Conservation (phyloP, 345 rosid species). For the Citrus australasica region DNA sequence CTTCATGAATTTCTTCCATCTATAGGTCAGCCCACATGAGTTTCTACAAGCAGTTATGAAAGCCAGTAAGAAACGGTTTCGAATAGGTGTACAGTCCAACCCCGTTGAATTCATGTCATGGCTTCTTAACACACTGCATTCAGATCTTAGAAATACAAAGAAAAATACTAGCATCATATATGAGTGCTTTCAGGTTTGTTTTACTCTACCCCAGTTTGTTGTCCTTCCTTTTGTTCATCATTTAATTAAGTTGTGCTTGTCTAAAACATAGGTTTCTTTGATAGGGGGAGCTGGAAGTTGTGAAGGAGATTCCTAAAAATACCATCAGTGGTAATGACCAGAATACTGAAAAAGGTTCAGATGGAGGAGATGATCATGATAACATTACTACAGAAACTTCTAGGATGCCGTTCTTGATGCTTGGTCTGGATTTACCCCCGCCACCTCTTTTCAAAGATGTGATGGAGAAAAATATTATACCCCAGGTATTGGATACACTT, state of each 20-base stretch:
- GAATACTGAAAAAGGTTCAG: slow-evolving; percentile 17
- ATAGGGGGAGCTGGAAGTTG: slow-evolving; percentile 91
- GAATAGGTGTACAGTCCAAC: slow-evolving; percentile 88
- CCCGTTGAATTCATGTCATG: slow-evolving; percentile 97
- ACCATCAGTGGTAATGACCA: slow-evolving; percentile 36
- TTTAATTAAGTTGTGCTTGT: neutral
- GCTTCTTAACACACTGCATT: slow-evolving; percentile 92
- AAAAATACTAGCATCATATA: slow-evolving; percentile 70
- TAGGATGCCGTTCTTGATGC: slow-evolving; percentile 94
- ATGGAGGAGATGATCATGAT: slow-evolving; percentile 26
- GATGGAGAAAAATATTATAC: slow-evolving; percentile 98
- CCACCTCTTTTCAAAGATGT: slow-evolving; percentile 97
- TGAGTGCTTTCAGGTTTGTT: slow-evolving; percentile 83
- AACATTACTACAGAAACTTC: slow-evolving; percentile 47
- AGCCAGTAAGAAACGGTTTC: slow-evolving; percentile 80
- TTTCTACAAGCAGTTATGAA: slow-evolving; percentile 98
- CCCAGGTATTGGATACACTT: slow-evolving; percentile 57
- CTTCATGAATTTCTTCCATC: slow-evolving; percentile 8
- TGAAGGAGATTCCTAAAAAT: slow-evolving; percentile 59
- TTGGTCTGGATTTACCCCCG: slow-evolving; percentile 96
- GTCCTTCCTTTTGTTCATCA: neutral
- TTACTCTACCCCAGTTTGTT: neutral
- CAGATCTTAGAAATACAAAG: slow-evolving; percentile 64
- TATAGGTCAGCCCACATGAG: slow-evolving; percentile 98
- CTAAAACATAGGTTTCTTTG: slow-evolving; percentile 11